These are phyloP conservation scores for Tetrapisispora namnaoensis DNA, from an alignment of 805 yeast species.

Conservation along the genomic window DNA sequence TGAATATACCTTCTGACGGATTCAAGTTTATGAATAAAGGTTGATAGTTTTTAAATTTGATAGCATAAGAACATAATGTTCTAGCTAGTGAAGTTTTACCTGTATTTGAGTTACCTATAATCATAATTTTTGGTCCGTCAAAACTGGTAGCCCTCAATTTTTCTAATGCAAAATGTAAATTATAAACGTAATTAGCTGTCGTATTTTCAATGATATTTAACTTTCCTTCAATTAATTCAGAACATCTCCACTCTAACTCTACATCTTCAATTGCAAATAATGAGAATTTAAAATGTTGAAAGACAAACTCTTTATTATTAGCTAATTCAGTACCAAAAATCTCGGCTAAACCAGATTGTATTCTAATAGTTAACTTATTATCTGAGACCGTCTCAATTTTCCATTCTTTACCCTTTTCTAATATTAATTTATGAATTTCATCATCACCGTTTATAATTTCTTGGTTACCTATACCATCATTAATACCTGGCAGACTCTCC, in stretches of 20 bases:
- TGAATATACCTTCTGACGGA: conserved; percentile 59
- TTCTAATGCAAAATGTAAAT: conserved; percentile 70
- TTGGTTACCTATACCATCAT: background rate
- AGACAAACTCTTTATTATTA: conserved; percentile 48
- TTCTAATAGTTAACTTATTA: conserved; percentile 30
- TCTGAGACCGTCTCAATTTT: conserved; percentile 32
- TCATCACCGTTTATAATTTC: conserved; percentile 12
- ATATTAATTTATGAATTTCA: conserved; percentile 11
- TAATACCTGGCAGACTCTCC: conserved; percentile 9
- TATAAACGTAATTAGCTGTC: conserved; percentile 62
- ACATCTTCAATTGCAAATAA: conserved; percentile 61
- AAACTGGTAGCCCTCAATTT: conserved; percentile 32
- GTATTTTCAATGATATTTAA: conserved; percentile 46
- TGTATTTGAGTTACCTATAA: conserved; percentile 59
- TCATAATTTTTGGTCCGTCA: conserved; percentile 41
- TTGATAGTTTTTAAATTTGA: conserved; percentile 47
- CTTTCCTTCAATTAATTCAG: conserved; percentile 25
- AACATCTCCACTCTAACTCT: conserved; percentile 38
- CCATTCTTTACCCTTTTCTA: conserved; percentile 26
- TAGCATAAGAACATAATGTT: conserved; percentile 64
- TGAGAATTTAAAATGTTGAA: conserved; percentile 46
- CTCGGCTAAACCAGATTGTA: conserved; percentile 68
- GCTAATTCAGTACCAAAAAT: conserved; percentile 91
- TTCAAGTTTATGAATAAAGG: conserved; percentile 76
- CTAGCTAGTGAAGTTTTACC: conserved; percentile 77